phyloP scores from a whole-genome alignment of 768 basidiomycete species.

The Leccinum boreale region DNA sequence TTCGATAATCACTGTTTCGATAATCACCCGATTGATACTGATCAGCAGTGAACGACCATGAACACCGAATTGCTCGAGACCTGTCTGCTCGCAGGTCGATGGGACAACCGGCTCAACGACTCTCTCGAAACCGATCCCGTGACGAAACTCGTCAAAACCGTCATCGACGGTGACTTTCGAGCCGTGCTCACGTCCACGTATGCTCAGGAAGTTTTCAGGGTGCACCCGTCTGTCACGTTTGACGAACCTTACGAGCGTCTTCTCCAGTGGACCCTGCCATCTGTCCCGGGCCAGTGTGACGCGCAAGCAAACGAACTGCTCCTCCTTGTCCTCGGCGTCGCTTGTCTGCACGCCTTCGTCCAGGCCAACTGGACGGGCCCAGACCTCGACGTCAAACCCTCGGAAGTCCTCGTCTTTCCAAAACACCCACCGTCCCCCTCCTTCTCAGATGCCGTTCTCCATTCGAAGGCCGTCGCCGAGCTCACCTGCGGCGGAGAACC shows the following conservation, averaged over 20 bases:
- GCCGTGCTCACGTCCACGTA: conserved; percentile 45
- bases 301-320: conserved; percentile 47
- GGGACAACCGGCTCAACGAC: conserved; percentile 30
- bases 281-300: conserved; percentile 15
- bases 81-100: conserved; percentile 52
- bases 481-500: conserved; percentile 90
- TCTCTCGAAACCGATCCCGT: conserved; percentile 22
- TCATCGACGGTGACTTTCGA: conserved; percentile 58
- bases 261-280: conserved; percentile 29
- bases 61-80: conserved; percentile 43
- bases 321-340: conserved; percentile 65
- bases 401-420: conserved; percentile 39
- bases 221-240: conserved; percentile 29
- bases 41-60: conserved; percentile 8
- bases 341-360: conserved; percentile 84
- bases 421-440: conserved; percentile 11
- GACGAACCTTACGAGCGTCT: conserved; percentile 39
- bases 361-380: conserved; percentile 98
- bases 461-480: conserved; percentile 65
- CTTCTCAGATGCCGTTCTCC: conserved; percentile 48
- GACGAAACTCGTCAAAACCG: conserved; percentile 47
- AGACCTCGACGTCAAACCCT: conserved; percentile 56
- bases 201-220: conserved; percentile 40
- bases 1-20: not conserved
- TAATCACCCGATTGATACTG: not conserved